Conservation (phyloP, 73 alveolate species). For the Paramecium caudatum region DNA sequence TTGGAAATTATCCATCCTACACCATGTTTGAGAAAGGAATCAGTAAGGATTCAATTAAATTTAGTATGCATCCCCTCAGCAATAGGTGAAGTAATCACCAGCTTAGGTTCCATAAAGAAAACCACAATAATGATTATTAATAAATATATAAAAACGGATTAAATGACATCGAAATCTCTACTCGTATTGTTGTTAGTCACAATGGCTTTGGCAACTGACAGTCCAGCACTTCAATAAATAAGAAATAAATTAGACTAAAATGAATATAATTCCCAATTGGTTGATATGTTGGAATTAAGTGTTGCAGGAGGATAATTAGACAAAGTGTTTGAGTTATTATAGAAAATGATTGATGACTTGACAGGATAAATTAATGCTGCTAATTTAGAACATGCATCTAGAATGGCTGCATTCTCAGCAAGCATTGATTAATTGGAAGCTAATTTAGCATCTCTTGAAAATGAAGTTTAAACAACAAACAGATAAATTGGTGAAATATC, state of each 20-base stretch:
- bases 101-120: slow-evolving; percentile 45
- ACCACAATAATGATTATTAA: slow-evolving; percentile 57
- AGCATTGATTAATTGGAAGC: slow-evolving; percentile 41
- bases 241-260: slow-evolving; percentile 17
- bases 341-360: slow-evolving; percentile 64
- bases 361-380: slow-evolving; percentile 34
- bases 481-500: slow-evolving; percentile 1
- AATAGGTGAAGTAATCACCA: slow-evolving; percentile 19
- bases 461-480: slow-evolving; percentile 49
- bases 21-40: slow-evolving; percentile 61
- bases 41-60: not conserved
- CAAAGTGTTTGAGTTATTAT: slow-evolving; percentile 27
- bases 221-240: slow-evolving; percentile 22
- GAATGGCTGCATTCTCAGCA: slow-evolving; percentile 8
- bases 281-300: slow-evolving; percentile 70
- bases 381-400: slow-evolving; percentile 43
- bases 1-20: slow-evolving; percentile 59
- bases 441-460: not conserved
- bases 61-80: slow-evolving; percentile 50
- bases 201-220: not conserved
- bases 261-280: slow-evolving; percentile 57
- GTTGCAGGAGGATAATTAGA: slow-evolving; percentile 47
- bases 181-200: not conserved
- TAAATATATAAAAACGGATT: slow-evolving; percentile 65
- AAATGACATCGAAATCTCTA: slow-evolving; percentile 24